phyloP scores from a whole-genome alignment of 768 basidiomycete genomes.

The Suillus clintonianus region DNA sequence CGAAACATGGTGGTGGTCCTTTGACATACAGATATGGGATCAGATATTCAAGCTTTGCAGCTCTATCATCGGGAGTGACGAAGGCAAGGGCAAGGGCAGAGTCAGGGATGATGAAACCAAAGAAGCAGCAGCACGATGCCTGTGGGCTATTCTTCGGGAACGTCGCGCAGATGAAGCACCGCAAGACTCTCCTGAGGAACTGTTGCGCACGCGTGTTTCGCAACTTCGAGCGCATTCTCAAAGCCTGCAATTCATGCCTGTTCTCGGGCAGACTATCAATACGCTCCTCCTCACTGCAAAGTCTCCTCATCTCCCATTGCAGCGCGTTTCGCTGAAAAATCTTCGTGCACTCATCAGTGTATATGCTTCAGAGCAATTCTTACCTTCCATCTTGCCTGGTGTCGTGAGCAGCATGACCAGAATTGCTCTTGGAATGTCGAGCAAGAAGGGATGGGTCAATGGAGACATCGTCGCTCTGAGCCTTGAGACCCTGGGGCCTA shows the following conservation, averaged over 20 bases:
- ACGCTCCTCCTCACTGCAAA: constrained; percentile 62
- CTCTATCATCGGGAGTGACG: constrained; percentile 64
- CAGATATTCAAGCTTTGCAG: constrained; percentile 81
- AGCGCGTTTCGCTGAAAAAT: constrained; percentile 61
- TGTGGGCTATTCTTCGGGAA: constrained; percentile 62
- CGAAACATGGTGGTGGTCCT: constrained; percentile 84
- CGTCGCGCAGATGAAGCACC: constrained; percentile 44
- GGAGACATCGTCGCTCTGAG: constrained; percentile 65
- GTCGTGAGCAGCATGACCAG: constrained; percentile 77
- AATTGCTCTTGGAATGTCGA: constrained; percentile 56
- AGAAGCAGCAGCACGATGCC: constrained; percentile 68
- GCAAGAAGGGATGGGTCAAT: constrained; percentile 67
- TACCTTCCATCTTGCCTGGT: constrained; percentile 80
- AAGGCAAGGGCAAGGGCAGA: constrained; percentile 67
- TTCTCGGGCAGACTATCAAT: constrained; percentile 83
- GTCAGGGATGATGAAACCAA: constrained; percentile 81
- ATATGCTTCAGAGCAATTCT: constrained; percentile 53
- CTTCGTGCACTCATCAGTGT: constrained; percentile 51
- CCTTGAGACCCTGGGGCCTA: constrained; percentile 55
- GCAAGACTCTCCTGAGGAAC: constrained; percentile 23
- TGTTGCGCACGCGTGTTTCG: constrained; percentile 34
- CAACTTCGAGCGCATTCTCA: constrained; percentile 43
- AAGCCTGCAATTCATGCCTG: constrained; percentile 59
- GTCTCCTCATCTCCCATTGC: constrained; percentile 62
- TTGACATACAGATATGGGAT: constrained; percentile 75